These are phyloP conservation scores for Umbelopsis sp. DNA, from an alignment of 371 early-diverging fungal genomes.

Conservation along the genomic window DNA sequence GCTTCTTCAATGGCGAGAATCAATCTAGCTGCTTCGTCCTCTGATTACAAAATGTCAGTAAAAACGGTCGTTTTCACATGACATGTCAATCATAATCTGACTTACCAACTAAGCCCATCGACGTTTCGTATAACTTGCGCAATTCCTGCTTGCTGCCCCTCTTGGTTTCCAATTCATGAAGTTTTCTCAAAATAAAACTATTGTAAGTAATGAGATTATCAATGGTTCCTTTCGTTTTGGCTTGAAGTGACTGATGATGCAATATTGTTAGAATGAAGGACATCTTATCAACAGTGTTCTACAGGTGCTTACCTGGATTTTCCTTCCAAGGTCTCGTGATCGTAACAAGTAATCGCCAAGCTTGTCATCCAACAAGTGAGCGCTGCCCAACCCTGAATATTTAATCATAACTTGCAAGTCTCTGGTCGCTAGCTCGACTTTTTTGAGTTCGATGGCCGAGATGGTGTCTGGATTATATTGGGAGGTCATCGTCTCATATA, in stretches of 20 bases:
- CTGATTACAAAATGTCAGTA: conserved; percentile 3
- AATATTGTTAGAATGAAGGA: conserved; percentile 26
- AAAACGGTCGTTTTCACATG: conserved; percentile 8
- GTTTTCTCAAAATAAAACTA: conserved; percentile 40
- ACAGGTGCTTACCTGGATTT: conserved; percentile 29
- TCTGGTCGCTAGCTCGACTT: conserved; percentile 48
- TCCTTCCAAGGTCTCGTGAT: conserved; percentile 39
- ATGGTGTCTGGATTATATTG: conserved; percentile 35
- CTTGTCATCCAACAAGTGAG: conserved; percentile 37
- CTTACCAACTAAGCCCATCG: conserved; percentile 44
- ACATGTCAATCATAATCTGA: not conserved
- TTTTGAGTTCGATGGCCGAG: conserved; percentile 46
- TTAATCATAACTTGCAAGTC: conserved; percentile 51
- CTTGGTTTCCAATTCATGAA: conserved; percentile 37
- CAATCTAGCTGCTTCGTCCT: conserved; percentile 40
- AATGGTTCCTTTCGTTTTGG: conserved; percentile 33
- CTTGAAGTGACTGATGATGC: conserved; percentile 26
- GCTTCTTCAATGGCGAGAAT: conserved; percentile 44
- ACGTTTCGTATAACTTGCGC: conserved; percentile 38
- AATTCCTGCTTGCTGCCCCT: conserved; percentile 42
- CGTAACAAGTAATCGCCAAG: conserved; percentile 42
- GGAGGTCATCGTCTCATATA: conserved; percentile 42
- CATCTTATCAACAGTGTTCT: conserved; percentile 22
- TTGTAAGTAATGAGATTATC: conserved; percentile 56
- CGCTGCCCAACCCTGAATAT: conserved; percentile 38